These are phyloP conservation scores for Xylaria grammica DNA, from an alignment of 495 filamentous ascomycete genomes.

Conservation along the genomic window DNA sequence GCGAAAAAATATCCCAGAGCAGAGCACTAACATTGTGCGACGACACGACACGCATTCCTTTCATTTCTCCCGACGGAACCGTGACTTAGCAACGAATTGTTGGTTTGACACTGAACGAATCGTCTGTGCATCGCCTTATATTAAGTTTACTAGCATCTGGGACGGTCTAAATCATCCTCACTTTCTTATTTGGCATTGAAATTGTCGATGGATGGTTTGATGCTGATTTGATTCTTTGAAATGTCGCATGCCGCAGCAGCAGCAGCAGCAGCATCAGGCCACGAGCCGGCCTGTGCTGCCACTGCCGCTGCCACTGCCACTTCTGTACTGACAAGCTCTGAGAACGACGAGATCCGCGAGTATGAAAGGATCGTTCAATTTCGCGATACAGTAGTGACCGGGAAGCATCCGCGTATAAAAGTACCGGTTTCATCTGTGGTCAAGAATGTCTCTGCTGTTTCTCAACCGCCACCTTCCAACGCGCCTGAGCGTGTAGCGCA, in stretches of 20 bases:
- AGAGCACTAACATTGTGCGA: neutral
- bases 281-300: constrained; percentile 8
- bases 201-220: constrained; percentile 16
- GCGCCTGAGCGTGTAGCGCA: constrained; percentile 36
- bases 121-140: constrained; percentile 14
- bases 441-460: constrained; percentile 40
- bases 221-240: constrained; percentile 25
- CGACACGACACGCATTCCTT: constrained; percentile 10
- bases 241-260: constrained; percentile 24
- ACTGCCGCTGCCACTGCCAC: constrained; percentile 17
- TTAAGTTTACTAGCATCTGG: neutral
- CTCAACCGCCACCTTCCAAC: constrained; percentile 38
- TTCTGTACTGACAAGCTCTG: constrained; percentile 30
- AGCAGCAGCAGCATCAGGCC: constrained; percentile 16
- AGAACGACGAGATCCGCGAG: constrained; percentile 54
- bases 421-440: constrained; percentile 32
- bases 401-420: constrained; percentile 75
- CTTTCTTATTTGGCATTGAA: constrained; percentile 11
- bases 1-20: constrained; percentile 6
- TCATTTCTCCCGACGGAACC: constrained; percentile 2
- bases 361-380: constrained; percentile 78
- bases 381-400: constrained; percentile 75
- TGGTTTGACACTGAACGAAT: neutral
- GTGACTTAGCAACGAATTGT: constrained; percentile 2
- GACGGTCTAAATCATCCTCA: neutral